Base-by-base conservation (phyloP, 345 rosid species). In the Populus ilicifolia region DNA sequence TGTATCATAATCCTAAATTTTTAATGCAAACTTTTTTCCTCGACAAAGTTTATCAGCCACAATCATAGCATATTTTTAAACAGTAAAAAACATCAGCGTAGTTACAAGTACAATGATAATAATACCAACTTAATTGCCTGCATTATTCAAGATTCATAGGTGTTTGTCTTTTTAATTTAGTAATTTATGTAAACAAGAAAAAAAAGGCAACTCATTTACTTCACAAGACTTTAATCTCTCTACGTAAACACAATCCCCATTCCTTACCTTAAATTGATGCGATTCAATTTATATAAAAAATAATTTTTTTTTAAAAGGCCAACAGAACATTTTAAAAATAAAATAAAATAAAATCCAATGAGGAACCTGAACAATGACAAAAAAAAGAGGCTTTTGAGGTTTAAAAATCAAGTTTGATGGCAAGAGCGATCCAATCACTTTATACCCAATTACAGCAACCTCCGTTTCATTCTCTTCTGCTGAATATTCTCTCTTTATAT, bases 261-360 rank as follows among this genome's bases (percentile, higher is more conserved):
- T 94, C 89, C 99, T 92, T 77, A 96, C 96, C 86, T 93, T 96
- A 62, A 96, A 96, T 86, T 96, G 99, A 75, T 93, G 94, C 5
- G 94, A 96, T 17, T 97, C 98, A 70, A 96, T 86, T 98, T 93
- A 84, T 67, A 59, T 11, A 6, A 27, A 13, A 2, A 33, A 3
- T 33, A 33, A 3, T 33, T 33, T 5, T 17, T 7, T 25, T n/a
- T 25, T 30, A 38, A 17, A 23, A 23, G 63, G 4, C 5, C 20
- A 44, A 61, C 66, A 23, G 54, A 70, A 2, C 44, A 41, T 41
- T 41, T 41, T 10, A 41, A 41, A 41, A 41, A 39, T 39, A 48
- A 69, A 71, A 30, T 25, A 67, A 63, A 61, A 17, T 23, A 18
- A 48, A 62, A 52, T 27, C 20, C 65, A 38, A 67, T 2, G 35